Base-by-base conservation (phyloP, 1,284 basidiomycete species). In the Takashimella koratensis region DNA sequence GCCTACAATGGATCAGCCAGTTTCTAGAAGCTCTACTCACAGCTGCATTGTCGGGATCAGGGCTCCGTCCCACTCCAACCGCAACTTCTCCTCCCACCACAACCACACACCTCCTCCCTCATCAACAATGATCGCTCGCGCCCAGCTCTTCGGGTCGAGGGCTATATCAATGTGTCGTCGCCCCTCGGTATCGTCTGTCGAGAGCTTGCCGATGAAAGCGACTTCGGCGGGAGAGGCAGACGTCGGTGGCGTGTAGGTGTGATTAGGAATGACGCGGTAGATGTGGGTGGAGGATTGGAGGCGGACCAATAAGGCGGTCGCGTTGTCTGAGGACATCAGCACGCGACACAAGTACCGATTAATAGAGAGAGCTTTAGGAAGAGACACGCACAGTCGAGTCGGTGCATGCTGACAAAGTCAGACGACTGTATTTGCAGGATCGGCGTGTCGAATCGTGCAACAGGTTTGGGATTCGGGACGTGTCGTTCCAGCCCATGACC, bases 41-140 rank as follows among this genome's bases (percentile, higher is more conserved):
- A 68, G 23, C 20, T 59, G 52, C 59, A 64, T 59, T 36, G 30
- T 36, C 30, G 16, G 10, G 8, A 8, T 36, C 30, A 36, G 16
- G 8, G 8, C 16, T 36, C 30, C 10, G 19, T 49, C 44, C 25
- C 58, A 58, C 10, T 62, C 52, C 21, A 58, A 26, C 19, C 27
- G 45, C 16, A 53, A 56, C 42, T 61, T 67, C 27, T 60, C 60
- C 51, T 68, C 63, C 43, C 49, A 55, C 71, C 71, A 73, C 6
- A 67, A 30, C 70, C 68, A 73, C 2, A 74, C 60, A 1, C 60
- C 70, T 0, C 72, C 72, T 1, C 53, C 45, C 39, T 70, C 68
- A 53, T 74, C 72, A 1, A 70, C 67, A 10, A 74, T 40, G 12
- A 64, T 48, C 3, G 57, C 56, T 41, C 62, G 54, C 0, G 63